These are phyloP conservation scores for Typha latifolia DNA, from an alignment of 176 grass and related monocot species.

Conservation along the genomic window DNA sequence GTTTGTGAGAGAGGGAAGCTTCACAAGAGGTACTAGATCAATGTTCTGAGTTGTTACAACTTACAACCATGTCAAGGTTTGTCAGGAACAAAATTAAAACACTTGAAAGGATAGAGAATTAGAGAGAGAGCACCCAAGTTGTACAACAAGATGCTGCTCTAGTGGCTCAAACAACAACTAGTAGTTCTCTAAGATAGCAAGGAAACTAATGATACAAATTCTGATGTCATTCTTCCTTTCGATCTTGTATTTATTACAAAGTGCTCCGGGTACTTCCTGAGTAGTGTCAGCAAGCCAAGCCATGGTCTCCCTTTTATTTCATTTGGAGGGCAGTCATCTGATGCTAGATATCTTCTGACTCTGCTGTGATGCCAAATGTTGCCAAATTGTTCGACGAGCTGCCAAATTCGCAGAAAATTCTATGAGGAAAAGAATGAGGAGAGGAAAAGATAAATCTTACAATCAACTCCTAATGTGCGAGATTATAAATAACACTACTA, in stretches of 20 bases:
- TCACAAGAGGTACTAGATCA: no score
- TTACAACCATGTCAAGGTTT: not conserved
- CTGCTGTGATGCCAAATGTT: conserved; percentile 84
- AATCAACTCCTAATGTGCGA: not conserved
- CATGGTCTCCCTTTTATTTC: conserved; percentile 75
- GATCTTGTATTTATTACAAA: conserved; percentile 92
- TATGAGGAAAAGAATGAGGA: not conserved
- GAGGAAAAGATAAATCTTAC: not conserved
- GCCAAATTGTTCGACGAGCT: conserved; percentile 83
- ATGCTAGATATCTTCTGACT: conserved; percentile 62
- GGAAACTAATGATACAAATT: conserved; percentile 87
- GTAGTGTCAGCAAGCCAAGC: conserved; percentile 60
- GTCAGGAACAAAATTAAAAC: not conserved
- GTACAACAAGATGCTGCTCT: not conserved
- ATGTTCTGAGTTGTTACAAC: no score
- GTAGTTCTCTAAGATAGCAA: conserved; percentile 45
- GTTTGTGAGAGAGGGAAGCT: no score
- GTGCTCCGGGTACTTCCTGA: conserved; percentile 89
- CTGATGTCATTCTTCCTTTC: conserved; percentile 70
- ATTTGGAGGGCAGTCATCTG: conserved; percentile 59
- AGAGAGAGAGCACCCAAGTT: not conserved
- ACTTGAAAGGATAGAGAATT: not conserved
- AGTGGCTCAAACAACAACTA: not conserved
- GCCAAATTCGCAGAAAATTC: conserved; percentile 14
- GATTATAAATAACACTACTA: not conserved